A percentile compares a stretch with the other conserved stretches of the same genome.
Conservation (phyloP, 805 yeast species). For the Hanseniaspora meyeri region DNA sequence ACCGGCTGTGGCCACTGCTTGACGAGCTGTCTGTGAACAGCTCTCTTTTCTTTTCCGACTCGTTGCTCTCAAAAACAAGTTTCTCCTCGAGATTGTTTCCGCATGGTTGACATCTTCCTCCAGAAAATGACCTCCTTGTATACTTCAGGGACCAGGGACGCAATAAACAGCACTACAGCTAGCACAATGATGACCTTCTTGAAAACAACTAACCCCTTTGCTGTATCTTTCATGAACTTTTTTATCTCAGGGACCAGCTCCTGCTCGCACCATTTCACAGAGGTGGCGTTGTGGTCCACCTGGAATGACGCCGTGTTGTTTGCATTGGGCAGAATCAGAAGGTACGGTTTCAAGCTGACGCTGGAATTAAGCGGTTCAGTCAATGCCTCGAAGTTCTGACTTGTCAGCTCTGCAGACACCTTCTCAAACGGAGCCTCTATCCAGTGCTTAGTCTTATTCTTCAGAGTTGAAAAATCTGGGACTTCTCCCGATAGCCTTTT, state of each 20-base stretch:
- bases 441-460: constrained; percentile 42
- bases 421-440: constrained; percentile 49
- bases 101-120: constrained; percentile 33
- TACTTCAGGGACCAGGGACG: constrained; percentile 33
- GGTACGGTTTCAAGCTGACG: background rate
- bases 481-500: constrained; percentile 38
- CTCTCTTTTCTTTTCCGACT: background rate
- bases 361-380: constrained; percentile 19
- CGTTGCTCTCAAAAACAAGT: background rate
- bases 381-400: constrained; percentile 17
- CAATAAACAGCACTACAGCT: constrained; percentile 32
- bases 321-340: background rate
- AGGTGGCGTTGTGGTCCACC: background rate
- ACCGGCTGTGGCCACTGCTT: no score
- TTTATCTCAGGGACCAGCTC: constrained; percentile 30
- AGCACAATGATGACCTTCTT: constrained; percentile 32
- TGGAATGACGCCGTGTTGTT: background rate
- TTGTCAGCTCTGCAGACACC: constrained; percentile 32
- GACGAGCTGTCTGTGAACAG: background rate
- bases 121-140: constrained; percentile 38
- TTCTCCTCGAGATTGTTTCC: constrained; percentile 13
- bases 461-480: constrained; percentile 56
- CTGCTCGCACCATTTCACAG: constrained; percentile 27
- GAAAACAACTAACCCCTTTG: constrained; percentile 26
- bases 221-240: constrained; percentile 28